Conservation (phyloP, 1,139 yeast species). For the Yamadazyma diddensiae region DNA sequence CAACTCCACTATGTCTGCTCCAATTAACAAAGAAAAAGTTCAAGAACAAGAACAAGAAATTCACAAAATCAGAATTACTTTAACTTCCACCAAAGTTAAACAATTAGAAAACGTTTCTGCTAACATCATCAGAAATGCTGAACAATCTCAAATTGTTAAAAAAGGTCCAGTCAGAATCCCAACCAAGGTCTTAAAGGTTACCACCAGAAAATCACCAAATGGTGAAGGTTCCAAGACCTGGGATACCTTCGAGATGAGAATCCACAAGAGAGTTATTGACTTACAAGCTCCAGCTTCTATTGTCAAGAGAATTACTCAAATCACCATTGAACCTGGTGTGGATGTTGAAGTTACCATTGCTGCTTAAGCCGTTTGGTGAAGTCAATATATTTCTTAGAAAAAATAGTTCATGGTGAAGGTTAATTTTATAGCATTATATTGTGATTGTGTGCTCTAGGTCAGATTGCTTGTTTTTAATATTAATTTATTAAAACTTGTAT, state of each 20-base stretch:
- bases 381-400: background rate
- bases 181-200: conserved; percentile 96
- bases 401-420: background rate
- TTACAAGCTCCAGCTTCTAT: conserved; percentile 94
- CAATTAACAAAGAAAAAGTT: conserved; percentile 73
- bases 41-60: conserved; percentile 80
- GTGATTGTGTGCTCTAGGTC: conserved; percentile 16
- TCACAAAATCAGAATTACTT: conserved; percentile 98
- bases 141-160: conserved; percentile 75
- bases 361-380: conserved; percentile 27
- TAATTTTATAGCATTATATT: background rate
- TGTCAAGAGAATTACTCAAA: conserved; percentile 95
- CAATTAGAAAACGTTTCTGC: conserved; percentile 91
- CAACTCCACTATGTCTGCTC: conserved; percentile 61
- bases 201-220: conserved; percentile 99
- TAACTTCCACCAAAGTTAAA: conserved; percentile 98
- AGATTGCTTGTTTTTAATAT: conserved; percentile 15
- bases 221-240: conserved; percentile 99
- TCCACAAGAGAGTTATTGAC: conserved; percentile 99
- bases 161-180: conserved; percentile 99
- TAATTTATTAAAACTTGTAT: conserved; percentile 8
- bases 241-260: conserved; percentile 99
- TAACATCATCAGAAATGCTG: conserved; percentile 88
- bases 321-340: conserved; percentile 67
- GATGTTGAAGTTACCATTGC: conserved; percentile 43